phyloP scores from a whole-genome alignment of 352 stramenopile genomes.

The Pythium volutum region DNA sequence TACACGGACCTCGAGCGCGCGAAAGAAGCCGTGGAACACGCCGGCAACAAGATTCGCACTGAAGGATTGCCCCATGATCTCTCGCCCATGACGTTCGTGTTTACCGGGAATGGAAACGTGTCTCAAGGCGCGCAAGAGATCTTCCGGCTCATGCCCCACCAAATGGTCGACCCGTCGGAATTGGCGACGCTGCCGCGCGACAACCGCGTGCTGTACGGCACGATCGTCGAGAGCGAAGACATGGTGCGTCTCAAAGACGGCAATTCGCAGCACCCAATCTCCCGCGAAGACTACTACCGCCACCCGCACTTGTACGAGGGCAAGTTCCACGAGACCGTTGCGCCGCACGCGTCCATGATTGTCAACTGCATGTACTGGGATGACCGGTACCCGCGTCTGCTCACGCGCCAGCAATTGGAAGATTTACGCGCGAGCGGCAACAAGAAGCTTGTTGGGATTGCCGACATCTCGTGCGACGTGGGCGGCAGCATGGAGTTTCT shows the following conservation, averaged over 20 bases:
- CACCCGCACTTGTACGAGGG: conserved; percentile 89
- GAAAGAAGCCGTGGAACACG: conserved; percentile 77
- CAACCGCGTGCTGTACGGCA: conserved; percentile 72
- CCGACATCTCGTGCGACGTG: conserved; percentile 96
- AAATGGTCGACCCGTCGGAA: conserved; percentile 90
- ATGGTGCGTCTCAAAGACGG: conserved; percentile 60
- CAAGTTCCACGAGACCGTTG: conserved; percentile 89
- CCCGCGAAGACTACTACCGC: conserved; percentile 87
- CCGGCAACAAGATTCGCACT: conserved; percentile 77
- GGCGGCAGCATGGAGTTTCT: conserved; percentile 93
- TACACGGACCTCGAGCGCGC: conserved; percentile 90
- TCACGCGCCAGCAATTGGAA: conserved; percentile 90
- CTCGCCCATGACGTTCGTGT: conserved; percentile 87
- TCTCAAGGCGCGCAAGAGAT: conserved; percentile 94
- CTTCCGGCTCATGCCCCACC: conserved; percentile 92
- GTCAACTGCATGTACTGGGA: conserved; percentile 98
- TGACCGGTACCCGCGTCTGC: conserved; percentile 88
- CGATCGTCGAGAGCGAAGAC: conserved; percentile 68
- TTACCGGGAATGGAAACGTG: conserved; percentile 95
- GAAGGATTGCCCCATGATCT: conserved; percentile 81
- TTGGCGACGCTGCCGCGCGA: conserved; percentile 66
- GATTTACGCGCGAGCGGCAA: conserved; percentile 63
- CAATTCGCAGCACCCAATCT: conserved; percentile 6
- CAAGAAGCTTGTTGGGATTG: conserved; percentile 87
- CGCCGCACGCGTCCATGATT: conserved; percentile 90